Evolutionary conservation across 805 yeast species (phyloP).

Genomic region (Lipomyces yamanashiensis): DNA sequence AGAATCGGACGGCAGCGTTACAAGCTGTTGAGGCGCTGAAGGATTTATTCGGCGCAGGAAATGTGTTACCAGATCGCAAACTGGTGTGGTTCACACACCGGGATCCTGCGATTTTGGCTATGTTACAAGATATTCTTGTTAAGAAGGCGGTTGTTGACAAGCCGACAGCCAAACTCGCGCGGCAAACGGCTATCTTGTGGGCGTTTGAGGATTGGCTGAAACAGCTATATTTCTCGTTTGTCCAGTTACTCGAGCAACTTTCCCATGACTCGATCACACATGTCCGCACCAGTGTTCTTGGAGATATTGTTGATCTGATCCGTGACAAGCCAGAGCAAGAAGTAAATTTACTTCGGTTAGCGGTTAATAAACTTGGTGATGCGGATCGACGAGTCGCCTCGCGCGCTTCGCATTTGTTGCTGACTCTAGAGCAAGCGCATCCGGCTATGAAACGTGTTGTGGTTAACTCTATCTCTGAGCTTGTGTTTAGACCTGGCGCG

Average conservation of each 20-base stretch:
- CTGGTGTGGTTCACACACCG: conserved; percentile 79
- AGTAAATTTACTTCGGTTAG: conserved; percentile 82
- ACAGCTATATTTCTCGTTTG: conserved; percentile 70
- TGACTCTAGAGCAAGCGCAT: conserved; percentile 84
- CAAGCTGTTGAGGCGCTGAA: conserved; percentile 88
- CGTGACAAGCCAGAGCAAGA: conserved; percentile 95
- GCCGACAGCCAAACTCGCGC: conserved; percentile 42
- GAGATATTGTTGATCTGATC: conserved; percentile 78
- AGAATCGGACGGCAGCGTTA: conserved; percentile 89
- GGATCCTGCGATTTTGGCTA: conserved; percentile 22
- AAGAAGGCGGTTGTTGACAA: conserved; percentile 41
- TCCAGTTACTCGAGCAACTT: conserved; percentile 75
- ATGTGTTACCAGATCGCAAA: conserved; percentile 82
- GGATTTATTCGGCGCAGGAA: conserved; percentile 83
- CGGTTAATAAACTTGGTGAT: conserved; percentile 94
- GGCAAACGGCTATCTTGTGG: conserved; percentile 66
- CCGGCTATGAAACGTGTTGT: conserved; percentile 93
- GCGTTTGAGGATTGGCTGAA: conserved; percentile 92
- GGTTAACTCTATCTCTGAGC: conserved; percentile 78
- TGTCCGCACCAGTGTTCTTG: conserved; percentile 76
- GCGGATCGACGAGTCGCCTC: conserved; percentile 88
- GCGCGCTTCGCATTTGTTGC: conserved; percentile 77
- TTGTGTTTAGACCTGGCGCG: conserved; percentile 67
- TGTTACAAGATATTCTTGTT: conserved; percentile 45
- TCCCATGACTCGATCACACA: conserved; percentile 91